Conservation (phyloP, 345 rosid genomes). For the Camelina sativa region DNA sequence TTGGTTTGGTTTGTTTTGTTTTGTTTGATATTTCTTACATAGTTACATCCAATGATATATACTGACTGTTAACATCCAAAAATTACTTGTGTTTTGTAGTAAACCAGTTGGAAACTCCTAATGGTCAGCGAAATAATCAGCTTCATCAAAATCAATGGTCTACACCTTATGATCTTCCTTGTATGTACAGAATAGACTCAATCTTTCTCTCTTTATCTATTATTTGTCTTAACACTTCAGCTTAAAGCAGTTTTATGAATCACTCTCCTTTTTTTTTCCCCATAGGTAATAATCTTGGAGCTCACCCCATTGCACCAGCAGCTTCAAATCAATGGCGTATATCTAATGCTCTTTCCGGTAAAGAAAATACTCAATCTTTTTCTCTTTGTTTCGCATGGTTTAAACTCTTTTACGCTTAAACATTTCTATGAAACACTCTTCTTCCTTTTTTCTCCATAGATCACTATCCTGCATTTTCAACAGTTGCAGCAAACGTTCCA, state of each 20-base stretch:
- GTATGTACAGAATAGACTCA: neutral
- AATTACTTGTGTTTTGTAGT: neutral
- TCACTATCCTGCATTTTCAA: neutral
- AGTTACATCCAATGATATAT: no score
- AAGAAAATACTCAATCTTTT: neutral
- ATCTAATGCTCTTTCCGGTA: neutral
- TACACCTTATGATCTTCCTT: neutral
- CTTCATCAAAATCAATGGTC: neutral
- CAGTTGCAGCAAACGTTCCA: neutral
- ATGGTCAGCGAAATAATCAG: no score
- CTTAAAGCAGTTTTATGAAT: neutral
- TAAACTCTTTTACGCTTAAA: neutral
- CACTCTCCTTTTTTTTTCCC: neutral
- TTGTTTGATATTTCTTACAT: no score
- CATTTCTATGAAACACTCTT: conserved; percentile 6
- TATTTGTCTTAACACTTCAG: neutral
- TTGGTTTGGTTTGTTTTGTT: no score
- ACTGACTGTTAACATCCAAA: neutral
- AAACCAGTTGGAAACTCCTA: neutral
- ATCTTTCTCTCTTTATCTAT: conserved; percentile 5
- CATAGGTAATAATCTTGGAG: neutral
- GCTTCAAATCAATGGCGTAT: neutral
- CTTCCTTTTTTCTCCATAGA: neutral
- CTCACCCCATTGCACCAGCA: neutral
- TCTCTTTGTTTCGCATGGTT: neutral